Conservation (phyloP, 176 grass and related monocot genomes). For the Carex myosuroides region DNA sequence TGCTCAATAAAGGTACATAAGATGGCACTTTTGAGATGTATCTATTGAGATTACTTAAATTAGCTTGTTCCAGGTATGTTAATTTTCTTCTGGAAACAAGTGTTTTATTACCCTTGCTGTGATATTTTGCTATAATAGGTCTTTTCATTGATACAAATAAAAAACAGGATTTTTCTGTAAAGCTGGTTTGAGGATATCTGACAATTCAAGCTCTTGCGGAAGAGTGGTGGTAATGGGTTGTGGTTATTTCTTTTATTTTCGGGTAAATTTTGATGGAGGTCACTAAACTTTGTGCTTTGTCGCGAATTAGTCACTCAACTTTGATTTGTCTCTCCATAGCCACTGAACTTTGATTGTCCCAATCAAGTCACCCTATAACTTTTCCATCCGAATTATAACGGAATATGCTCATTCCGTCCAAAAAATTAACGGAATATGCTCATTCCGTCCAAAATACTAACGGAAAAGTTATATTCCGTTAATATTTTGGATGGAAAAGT, state of each 20-base stretch:
- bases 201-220: not conserved
- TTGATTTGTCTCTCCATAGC: too few species aligned
- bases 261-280: too few species aligned
- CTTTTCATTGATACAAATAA: not conserved
- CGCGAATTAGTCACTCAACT: too few species aligned
- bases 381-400: too few species aligned
- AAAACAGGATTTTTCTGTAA: not conserved
- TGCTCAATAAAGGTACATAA: conserved; percentile 26
- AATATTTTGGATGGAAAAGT: too few species aligned
- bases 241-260: not conserved
- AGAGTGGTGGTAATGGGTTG: not conserved
- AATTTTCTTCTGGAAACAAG: conserved; percentile 12
- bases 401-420: too few species aligned
- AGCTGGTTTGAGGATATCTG: not conserved
- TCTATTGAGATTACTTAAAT: conserved; percentile 18
- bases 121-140: not conserved
- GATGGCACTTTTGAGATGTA: conserved; percentile 15
- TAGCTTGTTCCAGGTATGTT: conserved; percentile 14
- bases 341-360: too few species aligned
- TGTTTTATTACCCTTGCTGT: not conserved
- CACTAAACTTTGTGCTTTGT: too few species aligned
- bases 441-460: too few species aligned
- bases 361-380: too few species aligned
- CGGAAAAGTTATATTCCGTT: too few species aligned
- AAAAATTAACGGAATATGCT: too few species aligned